Base-by-base conservation (phyloP, 495 filamentous ascomycete species). In the Penicillium parvum region DNA sequence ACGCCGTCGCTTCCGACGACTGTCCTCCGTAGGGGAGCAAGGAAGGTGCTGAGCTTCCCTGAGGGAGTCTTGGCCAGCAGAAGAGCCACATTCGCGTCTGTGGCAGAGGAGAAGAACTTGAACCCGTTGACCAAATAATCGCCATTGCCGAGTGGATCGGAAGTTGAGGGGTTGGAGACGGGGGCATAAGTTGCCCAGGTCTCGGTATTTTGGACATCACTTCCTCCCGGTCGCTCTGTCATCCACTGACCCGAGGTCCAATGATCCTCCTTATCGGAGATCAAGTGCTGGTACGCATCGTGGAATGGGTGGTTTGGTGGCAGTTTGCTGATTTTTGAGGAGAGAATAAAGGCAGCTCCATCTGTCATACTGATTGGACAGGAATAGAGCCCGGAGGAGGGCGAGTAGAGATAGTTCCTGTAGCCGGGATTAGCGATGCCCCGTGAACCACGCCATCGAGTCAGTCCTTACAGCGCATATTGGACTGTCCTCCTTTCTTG, bases 181-280 rank as follows among this genome's bases (percentile, higher is more conserved):
- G 63, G 61, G 1, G 61, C 58, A 32, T 66, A 54, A 1, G 60
- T 75, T 22, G 73, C 86, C 47, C 72, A 62, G 2, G 85, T 90
- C 58, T 90, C 85, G 0, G 82, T 86, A 32, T 71, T 75, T 5
- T 78, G 78, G 3, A 89, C 82, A 47, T 91, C 86, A 46, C 79
- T 84, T 2, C 85, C 85, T 6, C 85, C 85, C 0, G 73, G 63
- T n/a, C 85, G 74, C 51, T 90, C 85, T 0, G 86, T 90, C 86
- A 90, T 90, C 86, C 86, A 91, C 55, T 90, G 86, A 0, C 86
- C 85, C 21, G 75, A 81, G 4, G 85, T 89, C 85, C 85, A 89
- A 11, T 76, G 73, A 3, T 81, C 71, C 43, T 85, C 74, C 6
- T 20, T 39, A 5, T 79, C 71, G 4, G 78, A 79, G 18, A 70